Conservation (phyloP, 208 protist species). For the Crithidia mellificae region DNA sequence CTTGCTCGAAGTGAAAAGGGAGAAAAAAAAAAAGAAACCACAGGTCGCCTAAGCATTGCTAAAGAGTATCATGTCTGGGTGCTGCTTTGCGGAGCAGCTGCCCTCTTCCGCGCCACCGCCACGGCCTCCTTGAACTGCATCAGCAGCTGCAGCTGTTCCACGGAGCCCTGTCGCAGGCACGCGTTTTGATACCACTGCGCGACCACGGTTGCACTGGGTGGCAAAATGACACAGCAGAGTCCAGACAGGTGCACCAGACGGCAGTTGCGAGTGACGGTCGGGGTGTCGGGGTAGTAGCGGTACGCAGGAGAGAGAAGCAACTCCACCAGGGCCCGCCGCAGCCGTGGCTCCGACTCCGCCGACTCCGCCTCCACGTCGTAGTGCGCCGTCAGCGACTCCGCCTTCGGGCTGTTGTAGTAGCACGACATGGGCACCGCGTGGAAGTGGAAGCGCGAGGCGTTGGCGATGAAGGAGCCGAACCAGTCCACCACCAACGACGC, state of each 20-base stretch:
- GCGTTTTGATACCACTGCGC: conserved; percentile 83
- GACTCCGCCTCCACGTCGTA: conserved; percentile 48
- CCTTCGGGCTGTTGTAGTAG: conserved; percentile 41
- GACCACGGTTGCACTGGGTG: conserved; percentile 37
- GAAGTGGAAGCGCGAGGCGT: conserved; percentile 59
- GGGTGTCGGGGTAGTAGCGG: conserved; percentile 65
- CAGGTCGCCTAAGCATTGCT: background rate
- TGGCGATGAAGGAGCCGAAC: conserved; percentile 69
- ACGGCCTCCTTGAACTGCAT: conserved; percentile 45
- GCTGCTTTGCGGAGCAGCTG: background rate
- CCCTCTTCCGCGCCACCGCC: conserved; percentile 20
- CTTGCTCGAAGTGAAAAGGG: background rate
- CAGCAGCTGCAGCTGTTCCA: conserved; percentile 58
- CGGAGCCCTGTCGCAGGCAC: conserved; percentile 49
- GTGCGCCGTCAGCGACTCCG: conserved; percentile 32
- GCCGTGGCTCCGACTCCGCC: conserved; percentile 39
- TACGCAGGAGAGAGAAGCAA: conserved; percentile 44
- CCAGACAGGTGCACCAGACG: conserved; percentile 68
- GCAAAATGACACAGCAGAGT: conserved; percentile 65
- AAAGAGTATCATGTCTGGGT: background rate
- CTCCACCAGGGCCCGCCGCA: conserved; percentile 50
- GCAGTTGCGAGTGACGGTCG: conserved; percentile 66
- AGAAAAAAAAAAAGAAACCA: background rate
- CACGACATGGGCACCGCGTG: conserved; percentile 61
- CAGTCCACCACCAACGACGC: conserved; percentile 72